phyloP scores from a whole-genome alignment of 768 basidiomycete genomes.

The Flagelloscypha sp. region DNA sequence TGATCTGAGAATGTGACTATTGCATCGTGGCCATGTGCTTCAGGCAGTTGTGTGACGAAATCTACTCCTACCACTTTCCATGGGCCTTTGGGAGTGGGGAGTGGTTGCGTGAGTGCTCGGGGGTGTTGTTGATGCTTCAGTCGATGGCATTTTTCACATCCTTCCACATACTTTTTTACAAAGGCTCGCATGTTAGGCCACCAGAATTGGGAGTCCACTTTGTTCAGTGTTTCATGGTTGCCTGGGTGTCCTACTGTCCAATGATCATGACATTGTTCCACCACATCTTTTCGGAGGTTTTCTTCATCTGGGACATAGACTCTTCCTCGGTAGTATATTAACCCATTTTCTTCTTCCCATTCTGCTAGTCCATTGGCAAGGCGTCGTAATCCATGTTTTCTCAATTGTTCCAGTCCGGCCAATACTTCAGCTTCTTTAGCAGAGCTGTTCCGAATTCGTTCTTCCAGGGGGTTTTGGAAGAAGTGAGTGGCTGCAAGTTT shows the following conservation, averaged over 20 bases:
- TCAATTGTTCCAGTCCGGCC: too few species aligned
- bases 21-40: too few species aligned
- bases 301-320: too few species aligned
- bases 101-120: slow-evolving; percentile 9
- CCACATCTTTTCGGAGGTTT: too few species aligned
- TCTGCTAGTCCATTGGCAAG: too few species aligned
- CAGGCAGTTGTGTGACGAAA: slow-evolving; percentile 13
- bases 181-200: neutral
- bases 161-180: slow-evolving; percentile 2
- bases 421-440: too few species aligned
- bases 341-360: too few species aligned
- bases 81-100: slow-evolving; percentile 11
- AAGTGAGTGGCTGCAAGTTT: too few species aligned
- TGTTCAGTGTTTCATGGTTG: slow-evolving; percentile 14
- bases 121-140: slow-evolving; percentile 2
- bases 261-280: slow-evolving; percentile 26
- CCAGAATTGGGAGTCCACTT: slow-evolving; percentile 11
- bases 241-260: slow-evolving; percentile 25
- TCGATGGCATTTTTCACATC: neutral
- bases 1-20: slow-evolving; percentile 8
- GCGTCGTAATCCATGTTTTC: too few species aligned
- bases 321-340: too few species aligned
- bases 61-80: slow-evolving; percentile 13
- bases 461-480: too few species aligned
- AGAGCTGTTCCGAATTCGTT: too few species aligned